phyloP scores from a whole-genome alignment of 2,329 filamentous ascomycete species.

The Colletotrichum sp. region DNA sequence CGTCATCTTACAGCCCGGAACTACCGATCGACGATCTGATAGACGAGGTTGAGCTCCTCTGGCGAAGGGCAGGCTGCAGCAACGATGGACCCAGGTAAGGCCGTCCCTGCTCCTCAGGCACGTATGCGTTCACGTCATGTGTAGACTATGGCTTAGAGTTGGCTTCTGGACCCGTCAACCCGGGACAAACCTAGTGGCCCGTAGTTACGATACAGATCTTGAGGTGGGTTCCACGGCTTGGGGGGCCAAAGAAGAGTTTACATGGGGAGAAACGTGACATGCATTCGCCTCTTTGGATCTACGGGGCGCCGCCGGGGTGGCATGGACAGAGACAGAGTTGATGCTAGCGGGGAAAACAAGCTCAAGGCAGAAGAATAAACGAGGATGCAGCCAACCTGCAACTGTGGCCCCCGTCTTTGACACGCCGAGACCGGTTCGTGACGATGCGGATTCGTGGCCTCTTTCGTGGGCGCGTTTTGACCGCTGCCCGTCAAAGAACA shows the following conservation, averaged over 20 bases:
- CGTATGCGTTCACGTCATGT: background rate
- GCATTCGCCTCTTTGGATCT: background rate
- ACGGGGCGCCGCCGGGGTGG: background rate
- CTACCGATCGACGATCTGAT: constrained; percentile 7
- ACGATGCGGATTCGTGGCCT: constrained; percentile 17
- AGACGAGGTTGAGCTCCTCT: constrained; percentile 20
- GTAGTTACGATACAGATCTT: background rate
- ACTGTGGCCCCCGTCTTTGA: background rate
- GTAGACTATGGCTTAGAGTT: background rate
- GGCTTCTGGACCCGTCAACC: background rate
- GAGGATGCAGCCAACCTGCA: background rate
- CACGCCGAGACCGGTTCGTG: background rate
- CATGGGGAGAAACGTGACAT: background rate
- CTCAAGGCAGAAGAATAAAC: constrained; percentile 4
- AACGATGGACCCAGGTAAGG: background rate
- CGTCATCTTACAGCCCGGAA: background rate
- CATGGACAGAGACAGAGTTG: background rate
- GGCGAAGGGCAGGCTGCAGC: background rate
- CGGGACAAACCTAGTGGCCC: background rate
- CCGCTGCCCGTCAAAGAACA: background rate
- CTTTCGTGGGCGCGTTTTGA: background rate
- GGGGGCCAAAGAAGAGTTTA: background rate
- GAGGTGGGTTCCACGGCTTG: background rate
- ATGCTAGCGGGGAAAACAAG: background rate
- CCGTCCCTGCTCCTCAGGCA: background rate